Conservation (phyloP, 1,284 basidiomycete genomes). For the Ustilago trichophora region DNA sequence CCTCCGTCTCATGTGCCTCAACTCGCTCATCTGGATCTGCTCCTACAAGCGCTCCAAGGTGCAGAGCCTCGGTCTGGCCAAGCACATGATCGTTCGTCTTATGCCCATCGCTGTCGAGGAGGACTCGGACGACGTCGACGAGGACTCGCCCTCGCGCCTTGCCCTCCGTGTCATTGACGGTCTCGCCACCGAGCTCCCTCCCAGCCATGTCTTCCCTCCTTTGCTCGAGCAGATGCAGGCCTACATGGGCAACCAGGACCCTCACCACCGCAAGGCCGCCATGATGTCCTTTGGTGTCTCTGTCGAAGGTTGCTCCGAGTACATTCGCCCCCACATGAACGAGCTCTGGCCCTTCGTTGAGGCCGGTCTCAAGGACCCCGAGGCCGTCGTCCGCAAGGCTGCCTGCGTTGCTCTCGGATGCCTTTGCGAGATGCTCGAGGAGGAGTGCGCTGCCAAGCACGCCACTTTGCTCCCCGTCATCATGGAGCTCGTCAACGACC, state of each 20-base stretch:
- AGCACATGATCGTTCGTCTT: constrained; percentile 86
- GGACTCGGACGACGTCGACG: constrained; percentile 83
- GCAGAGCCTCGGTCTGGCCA: constrained; percentile 84
- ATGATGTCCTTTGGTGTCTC: constrained; percentile 95
- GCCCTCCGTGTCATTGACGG: constrained; percentile 95
- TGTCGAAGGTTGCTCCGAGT: constrained; percentile 98
- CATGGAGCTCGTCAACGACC: constrained; percentile 79
- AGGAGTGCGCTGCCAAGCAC: constrained; percentile 88
- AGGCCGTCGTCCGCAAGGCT: constrained; percentile 89
- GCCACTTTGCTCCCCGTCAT: constrained; percentile 80
- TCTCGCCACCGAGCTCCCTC: constrained; percentile 91
- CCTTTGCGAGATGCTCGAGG: constrained; percentile 96
- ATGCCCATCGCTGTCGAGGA: constrained; percentile 93
- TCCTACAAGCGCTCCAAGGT: constrained; percentile 93
- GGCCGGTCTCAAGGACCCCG: constrained; percentile 82
- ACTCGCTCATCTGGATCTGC: constrained; percentile 94
- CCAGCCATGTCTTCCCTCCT: constrained; percentile 94
- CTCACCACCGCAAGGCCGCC: constrained; percentile 83
- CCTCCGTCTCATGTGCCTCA: constrained; percentile 88
- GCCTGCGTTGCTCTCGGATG: constrained; percentile 94
- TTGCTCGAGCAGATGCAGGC: constrained; percentile 74
- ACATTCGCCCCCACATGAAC: constrained; percentile 90
- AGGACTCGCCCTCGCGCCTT: constrained; percentile 88
- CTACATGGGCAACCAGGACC: constrained; percentile 63
- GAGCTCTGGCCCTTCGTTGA: constrained; percentile 96